Evolutionary conservation across 1,139 yeast species (phyloP).

Genomic region (Magnusiomyces suaveolens): DNA sequence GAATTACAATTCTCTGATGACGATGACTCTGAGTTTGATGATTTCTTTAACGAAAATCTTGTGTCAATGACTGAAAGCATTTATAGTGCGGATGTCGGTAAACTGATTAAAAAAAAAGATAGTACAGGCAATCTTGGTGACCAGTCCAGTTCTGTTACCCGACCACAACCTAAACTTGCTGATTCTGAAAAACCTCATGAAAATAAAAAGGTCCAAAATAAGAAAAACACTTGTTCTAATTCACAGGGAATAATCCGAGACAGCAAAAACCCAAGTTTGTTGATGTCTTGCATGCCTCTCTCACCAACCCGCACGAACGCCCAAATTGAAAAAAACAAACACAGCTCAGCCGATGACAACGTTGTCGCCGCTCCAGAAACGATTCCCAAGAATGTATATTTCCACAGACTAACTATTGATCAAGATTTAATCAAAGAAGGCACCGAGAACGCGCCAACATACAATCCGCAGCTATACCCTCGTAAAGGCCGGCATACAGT

Average conservation of each 20-base stretch:
- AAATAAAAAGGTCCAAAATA: too few relatives aligned
- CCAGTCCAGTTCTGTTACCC: too few relatives aligned
- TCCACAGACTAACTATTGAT: background rate
- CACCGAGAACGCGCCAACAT: background rate
- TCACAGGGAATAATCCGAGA: too few relatives aligned
- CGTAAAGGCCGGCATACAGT: background rate
- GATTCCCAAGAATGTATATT: background rate
- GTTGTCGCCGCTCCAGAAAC: background rate
- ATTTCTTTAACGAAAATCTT: background rate
- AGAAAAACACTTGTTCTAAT: background rate
- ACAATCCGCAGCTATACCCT: background rate
- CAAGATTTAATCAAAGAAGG: background rate
- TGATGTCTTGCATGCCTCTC: too few relatives aligned
- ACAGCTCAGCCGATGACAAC: too few relatives aligned
- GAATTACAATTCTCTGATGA: background rate
- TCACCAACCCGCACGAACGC: background rate
- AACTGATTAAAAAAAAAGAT: background rate
- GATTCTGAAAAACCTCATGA: too few relatives aligned
- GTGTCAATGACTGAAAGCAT: background rate
- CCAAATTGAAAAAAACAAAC: background rate
- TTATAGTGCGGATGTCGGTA: background rate
- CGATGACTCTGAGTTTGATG: background rate
- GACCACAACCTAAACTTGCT: too few relatives aligned
- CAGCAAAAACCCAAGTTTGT: too few relatives aligned
- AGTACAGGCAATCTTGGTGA: too few relatives aligned